A percentile compares a stretch with the other conserved stretches of the same genome.
These are phyloP conservation scores for Meredithiella fracta DNA, from an alignment of 2,329 filamentous ascomycete species.

Conservation along the genomic window DNA sequence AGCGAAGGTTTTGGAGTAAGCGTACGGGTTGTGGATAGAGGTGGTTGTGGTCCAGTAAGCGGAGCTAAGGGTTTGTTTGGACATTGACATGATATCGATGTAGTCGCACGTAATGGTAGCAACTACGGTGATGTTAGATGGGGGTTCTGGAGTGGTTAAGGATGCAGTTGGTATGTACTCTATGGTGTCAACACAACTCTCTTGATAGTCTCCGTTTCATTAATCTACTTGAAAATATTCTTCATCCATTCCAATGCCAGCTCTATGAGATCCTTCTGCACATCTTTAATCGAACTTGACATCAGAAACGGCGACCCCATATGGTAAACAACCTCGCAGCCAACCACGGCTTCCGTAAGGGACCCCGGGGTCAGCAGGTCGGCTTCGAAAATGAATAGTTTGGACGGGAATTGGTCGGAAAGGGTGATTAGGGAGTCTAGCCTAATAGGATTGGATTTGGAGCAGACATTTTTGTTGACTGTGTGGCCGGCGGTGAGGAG, in stretches of 20 bases:
- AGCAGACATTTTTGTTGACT: conserved; percentile 15
- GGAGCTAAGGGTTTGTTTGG: background rate
- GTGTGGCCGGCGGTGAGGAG: conserved; percentile 16
- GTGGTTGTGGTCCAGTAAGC: conserved; percentile 3
- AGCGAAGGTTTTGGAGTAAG: conserved; percentile 15
- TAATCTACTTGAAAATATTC: conserved; percentile 14
- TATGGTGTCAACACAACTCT: conserved; percentile 16
- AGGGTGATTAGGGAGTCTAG: conserved; percentile 16
- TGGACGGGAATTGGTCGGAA: conserved; percentile 14
- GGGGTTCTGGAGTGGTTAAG: background rate
- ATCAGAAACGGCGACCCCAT: conserved; percentile 22
- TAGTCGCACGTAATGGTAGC: conserved; percentile 7
- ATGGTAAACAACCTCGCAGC: conserved; percentile 21
- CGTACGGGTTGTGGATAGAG: conserved; percentile 1
- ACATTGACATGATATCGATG: conserved; percentile 2
- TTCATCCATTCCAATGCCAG: conserved; percentile 17
- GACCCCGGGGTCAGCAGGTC: conserved; percentile 19
- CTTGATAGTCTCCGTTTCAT: conserved; percentile 15
- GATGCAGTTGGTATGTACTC: background rate
- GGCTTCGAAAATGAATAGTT: conserved; percentile 19
- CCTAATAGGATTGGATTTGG: conserved; percentile 13
- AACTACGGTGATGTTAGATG: background rate
- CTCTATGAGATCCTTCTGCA: conserved; percentile 14
- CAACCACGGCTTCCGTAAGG: conserved; percentile 19
- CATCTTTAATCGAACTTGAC: conserved; percentile 11